A percentile compares a stretch with the other conserved stretches of the same genome.
phyloP scores from a whole-genome alignment of 2,329 filamentous ascomycete genomes.

The Fusarium sp. region DNA sequence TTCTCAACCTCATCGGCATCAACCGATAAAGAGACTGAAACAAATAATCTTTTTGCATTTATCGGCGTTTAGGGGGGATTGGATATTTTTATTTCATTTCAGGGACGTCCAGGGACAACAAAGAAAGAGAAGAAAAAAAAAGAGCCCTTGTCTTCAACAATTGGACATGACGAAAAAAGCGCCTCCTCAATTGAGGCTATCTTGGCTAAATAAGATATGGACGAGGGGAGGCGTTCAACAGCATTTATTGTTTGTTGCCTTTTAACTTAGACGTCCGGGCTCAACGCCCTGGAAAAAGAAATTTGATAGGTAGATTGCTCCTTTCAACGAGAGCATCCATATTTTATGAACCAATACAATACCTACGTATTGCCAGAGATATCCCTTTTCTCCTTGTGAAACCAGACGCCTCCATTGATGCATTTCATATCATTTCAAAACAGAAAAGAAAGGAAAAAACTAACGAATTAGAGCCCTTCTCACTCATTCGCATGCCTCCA shows the following conservation, averaged over 20 bases:
- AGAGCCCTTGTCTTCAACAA: constrained; percentile 49
- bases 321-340: neutral
- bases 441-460: neutral
- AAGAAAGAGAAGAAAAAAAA: constrained; percentile 11
- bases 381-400: neutral
- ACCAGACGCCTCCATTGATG: constrained; percentile 19
- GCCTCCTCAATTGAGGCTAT: constrained; percentile 12
- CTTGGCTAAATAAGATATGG: constrained; percentile 1
- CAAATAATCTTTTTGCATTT: constrained; percentile 23
- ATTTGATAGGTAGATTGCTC: constrained; percentile 4
- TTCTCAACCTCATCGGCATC: constrained; percentile 81
- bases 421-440: constrained; percentile 23
- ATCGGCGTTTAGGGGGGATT: constrained; percentile 23
- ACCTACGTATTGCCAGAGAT: neutral
- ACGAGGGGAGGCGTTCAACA: constrained; percentile 32
- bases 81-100: constrained; percentile 15
- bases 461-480: constrained; percentile 15
- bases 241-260: constrained; percentile 25
- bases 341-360: neutral
- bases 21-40: constrained; percentile 55
- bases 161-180: constrained; percentile 14
- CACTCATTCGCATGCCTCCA: constrained; percentile 20
- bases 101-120: constrained; percentile 26
- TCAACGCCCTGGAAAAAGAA: constrained; percentile 46
- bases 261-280: constrained; percentile 44